Percentiles rank a stretch among this genome's conserved stretches.
phyloP scores from a whole-genome alignment of 2,329 filamentous ascomycete species.

The Nannizzia gypsea region DNA sequence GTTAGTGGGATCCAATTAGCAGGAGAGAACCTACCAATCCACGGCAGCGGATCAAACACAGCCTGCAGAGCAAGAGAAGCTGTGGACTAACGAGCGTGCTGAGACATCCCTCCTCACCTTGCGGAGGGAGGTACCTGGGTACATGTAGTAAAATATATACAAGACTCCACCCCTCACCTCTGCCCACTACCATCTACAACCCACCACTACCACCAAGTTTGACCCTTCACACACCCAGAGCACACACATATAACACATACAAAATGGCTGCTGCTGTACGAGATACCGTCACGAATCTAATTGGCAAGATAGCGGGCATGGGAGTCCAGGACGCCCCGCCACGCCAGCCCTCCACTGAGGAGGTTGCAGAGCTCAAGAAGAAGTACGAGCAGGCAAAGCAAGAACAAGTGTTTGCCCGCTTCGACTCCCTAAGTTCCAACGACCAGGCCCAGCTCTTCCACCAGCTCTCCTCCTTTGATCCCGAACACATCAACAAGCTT shows the following conservation, averaged over 20 bases:
- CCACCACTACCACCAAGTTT: conserved; percentile 4
- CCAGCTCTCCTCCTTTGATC: conserved; percentile 73
- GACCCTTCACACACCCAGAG: background rate
- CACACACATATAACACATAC: background rate
- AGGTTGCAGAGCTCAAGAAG: conserved; percentile 55
- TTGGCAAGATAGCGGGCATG: conserved; percentile 34
- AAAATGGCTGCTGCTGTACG: conserved; percentile 32
- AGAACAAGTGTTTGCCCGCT: conserved; percentile 77
- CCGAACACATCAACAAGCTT: conserved; percentile 76
- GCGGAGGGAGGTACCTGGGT: too few species aligned
- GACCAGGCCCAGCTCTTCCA: conserved; percentile 71
- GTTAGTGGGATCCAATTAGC: background rate
- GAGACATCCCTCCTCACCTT: background rate
- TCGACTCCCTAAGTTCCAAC: conserved; percentile 58
- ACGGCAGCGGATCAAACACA: background rate
- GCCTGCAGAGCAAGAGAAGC: background rate
- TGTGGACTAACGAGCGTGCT: background rate
- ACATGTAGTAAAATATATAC: background rate
- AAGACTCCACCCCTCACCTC: conserved; percentile 5
- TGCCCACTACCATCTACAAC: background rate
- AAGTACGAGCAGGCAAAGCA: conserved; percentile 66
- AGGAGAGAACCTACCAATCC: background rate
- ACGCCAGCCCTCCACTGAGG: conserved; percentile 48
- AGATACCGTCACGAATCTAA: conserved; percentile 37
- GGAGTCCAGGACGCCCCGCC: conserved; percentile 5